A percentile compares a stretch with the other conserved stretches of the same genome.
phyloP scores from a whole-genome alignment of 208 protist species.

The Leishmania lainsoni region DNA sequence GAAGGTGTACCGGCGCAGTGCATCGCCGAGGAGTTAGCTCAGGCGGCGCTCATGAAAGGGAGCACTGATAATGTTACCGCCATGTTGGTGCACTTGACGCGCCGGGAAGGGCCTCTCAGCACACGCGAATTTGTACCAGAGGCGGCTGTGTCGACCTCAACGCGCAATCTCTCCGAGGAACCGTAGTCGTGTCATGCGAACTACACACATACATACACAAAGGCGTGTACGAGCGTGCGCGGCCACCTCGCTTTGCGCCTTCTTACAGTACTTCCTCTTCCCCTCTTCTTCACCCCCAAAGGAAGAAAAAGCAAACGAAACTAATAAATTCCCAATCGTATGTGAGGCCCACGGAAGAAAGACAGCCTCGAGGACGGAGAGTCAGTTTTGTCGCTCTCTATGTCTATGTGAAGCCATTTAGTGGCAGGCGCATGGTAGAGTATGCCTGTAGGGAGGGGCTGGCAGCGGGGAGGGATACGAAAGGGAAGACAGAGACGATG shows the following conservation, averaged over 20 bases:
- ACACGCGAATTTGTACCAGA: slow-evolving; percentile 45
- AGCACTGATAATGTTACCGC: slow-evolving; percentile 91
- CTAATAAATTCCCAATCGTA: background rate
- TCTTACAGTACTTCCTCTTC: background rate
- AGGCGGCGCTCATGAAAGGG: slow-evolving; percentile 78
- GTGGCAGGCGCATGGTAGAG: background rate
- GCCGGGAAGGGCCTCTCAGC: slow-evolving; percentile 28
- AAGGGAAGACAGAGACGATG: background rate
- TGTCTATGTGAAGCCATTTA: background rate
- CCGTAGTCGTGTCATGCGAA: slow-evolving; percentile 3
- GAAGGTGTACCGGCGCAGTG: slow-evolving; percentile 51
- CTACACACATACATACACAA: background rate
- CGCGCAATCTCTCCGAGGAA: slow-evolving; percentile 44
- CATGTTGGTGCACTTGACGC: slow-evolving; percentile 64
- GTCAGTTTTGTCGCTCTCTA: slow-evolving; percentile 8
- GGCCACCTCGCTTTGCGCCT: background rate
- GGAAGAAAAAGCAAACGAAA: background rate
- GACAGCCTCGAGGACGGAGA: background rate
- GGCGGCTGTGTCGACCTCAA: slow-evolving; percentile 51
- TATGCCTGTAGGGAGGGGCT: background rate
- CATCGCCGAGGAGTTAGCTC: slow-evolving; percentile 63
- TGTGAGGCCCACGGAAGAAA: background rate
- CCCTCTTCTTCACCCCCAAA: background rate
- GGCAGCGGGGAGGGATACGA: background rate
- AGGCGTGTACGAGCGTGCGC: background rate